phyloP scores from a whole-genome alignment of 164 flowering plant species.

The Sextonia rubra region DNA sequence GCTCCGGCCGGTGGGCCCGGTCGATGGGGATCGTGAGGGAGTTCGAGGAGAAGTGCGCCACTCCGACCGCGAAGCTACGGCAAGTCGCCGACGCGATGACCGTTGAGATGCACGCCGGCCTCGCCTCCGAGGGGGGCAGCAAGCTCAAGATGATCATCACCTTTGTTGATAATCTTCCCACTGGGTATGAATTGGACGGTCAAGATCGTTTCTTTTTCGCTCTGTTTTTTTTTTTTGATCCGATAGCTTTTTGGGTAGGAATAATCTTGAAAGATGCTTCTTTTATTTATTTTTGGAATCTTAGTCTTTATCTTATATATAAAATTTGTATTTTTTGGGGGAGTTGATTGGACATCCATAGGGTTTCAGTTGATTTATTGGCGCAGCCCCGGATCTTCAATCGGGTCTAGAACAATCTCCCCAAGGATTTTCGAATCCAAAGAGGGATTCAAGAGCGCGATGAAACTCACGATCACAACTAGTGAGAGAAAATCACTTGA shows the following conservation, averaged over 20 bases:
- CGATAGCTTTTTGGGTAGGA: neutral
- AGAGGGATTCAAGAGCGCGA: too few relatives aligned
- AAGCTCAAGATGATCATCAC: slow-evolving; percentile 96
- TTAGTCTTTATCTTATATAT: too few relatives aligned
- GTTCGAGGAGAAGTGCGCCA: slow-evolving; percentile 66
- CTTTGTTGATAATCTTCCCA: slow-evolving; percentile 87
- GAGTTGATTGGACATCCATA: too few relatives aligned
- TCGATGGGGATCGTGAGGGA: slow-evolving; percentile 65
- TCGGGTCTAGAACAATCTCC: too few relatives aligned
- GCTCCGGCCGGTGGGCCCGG: slow-evolving; percentile 52
- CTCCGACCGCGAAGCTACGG: slow-evolving; percentile 55
- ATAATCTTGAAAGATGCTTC: too few relatives aligned
- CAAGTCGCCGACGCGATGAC: slow-evolving; percentile 92
- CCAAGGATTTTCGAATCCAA: too few relatives aligned
- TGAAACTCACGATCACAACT: too few relatives aligned
- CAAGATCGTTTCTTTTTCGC: neutral
- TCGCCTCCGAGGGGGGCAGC: slow-evolving; percentile 92
- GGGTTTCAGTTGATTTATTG: too few relatives aligned
- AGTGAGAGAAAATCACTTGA: too few relatives aligned
- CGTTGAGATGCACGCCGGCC: slow-evolving; percentile 96
- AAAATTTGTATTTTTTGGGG: too few relatives aligned
- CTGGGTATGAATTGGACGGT: slow-evolving; percentile 46
- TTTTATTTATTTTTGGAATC: too few relatives aligned
- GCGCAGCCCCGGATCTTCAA: too few relatives aligned
- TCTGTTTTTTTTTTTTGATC: neutral